Evolutionary conservation across 2,329 filamentous ascomycete genomes (phyloP), one percentile per base, ranked within the genome.

Genomic region (Fusarium algeriense): DNA sequence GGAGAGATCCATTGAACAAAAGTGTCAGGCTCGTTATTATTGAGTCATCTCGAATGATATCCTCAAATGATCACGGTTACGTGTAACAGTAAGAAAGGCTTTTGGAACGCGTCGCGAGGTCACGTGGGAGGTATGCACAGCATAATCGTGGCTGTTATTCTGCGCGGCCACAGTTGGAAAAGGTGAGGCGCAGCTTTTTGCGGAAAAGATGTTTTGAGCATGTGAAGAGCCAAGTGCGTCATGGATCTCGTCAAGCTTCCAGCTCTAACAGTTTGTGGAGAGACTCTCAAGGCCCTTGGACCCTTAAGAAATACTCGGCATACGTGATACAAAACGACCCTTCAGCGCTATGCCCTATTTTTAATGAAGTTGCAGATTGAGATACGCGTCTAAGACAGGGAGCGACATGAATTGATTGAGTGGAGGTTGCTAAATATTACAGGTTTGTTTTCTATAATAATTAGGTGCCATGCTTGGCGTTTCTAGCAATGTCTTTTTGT

Each of bases 91-190:
- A 30, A 60, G 23, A 35, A 67, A 58, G 20, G 23, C 28, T 58
- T 20, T 30, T n/a, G 19, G 15, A 52, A 76, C 77, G 73, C 75
- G 77, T 71, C 77, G 74, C 77, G 77, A 67, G 35, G 56, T 79
- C 78, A 79, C 78, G 76, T 79, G 77, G 8, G 1, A 10, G 9
- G 3, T 32, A 38, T 35, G n/a, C 19, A 7, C 15, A 28, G 10
- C 35, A 12, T 48, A 40, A 26, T 11, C 69, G 57, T 35, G 28
- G 35, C 46, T 44, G 14, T 23, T 13, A n/a, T 11, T 17, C 8
- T 10, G 2, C 26, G 23, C 19, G 49, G 45, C 45, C 53, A 70
- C 50, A 8, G 23, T 23, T 15, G 8, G 17, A 17, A 37, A 9
- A 50, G 19, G 30, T 63, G 64, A 49, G 57, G 64, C 64, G 64